Evolutionary conservation across 805 yeast species (phyloP), one percentile per base, ranked within the genome.

Genomic region (Grigorovia humatica): DNA sequence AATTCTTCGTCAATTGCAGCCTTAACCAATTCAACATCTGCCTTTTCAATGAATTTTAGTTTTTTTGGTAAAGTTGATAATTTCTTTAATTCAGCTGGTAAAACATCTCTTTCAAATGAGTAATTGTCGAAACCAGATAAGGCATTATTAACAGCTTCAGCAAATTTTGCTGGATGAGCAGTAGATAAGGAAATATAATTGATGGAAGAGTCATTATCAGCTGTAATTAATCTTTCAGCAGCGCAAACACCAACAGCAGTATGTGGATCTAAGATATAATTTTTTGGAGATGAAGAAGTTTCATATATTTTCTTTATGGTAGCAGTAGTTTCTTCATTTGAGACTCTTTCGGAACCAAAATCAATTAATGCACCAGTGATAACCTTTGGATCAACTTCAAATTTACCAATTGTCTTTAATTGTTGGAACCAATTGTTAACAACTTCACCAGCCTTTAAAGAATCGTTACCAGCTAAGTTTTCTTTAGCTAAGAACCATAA

Each of bases 111-210:
- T 62, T 88, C 96, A 64, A 93, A 93, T 4, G 89, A 80, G 72
- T 93, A 93, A 19, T 80, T 89, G 12, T 76, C 79, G 55, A 81
- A 76, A 1, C 75, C 76, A 46, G 70, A 65, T 57, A 93, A 75
- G 2, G 98, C 88, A 60, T 78, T 72, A 68, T 90, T 84, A 27
- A 93, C 99, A 48, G 96, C 99, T 56, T 88, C 97, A 27, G 96
- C 87, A 64, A 93, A 93, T 72, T 93, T 93, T 54, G 99, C 99
- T 44, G 99, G 99, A 68, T 93, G 99, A 9, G 99, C 99, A 47
- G 99, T 93, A 11, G 97, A 85, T 53, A 93, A 78, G 5, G 96
- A 85, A 46, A 93, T 76, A 58, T 76, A 77, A 51, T 78, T 73
- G 43, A 75, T 69, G 30, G 72, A 64, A 20, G 68, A 53, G 46